phyloP scores from a whole-genome alignment of 768 basidiomycete species.

The Infundibulicybe gibba region DNA sequence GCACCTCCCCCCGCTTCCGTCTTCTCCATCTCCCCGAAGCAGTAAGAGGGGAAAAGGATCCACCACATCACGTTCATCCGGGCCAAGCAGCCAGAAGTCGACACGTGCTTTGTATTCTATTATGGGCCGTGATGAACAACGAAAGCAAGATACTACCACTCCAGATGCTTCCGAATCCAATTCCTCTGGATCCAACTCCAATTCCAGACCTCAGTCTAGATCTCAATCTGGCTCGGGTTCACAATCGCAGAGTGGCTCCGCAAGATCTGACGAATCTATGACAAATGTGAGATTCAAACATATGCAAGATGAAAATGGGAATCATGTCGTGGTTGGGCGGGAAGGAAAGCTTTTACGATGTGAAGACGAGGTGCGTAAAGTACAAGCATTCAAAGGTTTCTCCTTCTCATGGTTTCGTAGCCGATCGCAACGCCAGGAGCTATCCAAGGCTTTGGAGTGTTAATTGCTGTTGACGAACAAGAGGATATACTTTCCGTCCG shows the following conservation, averaged over 20 bases:
- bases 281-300: conserved; percentile 68
- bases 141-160: no score
- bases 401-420: conserved; percentile 23
- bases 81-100: no score
- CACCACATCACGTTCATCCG: conserved; percentile 7
- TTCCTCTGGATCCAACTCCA: no score
- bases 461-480: conserved; percentile 65
- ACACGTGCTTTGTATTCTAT: no score
- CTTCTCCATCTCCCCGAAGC: conserved; percentile 6
- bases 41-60: conserved; percentile 12
- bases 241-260: conserved; percentile 5
- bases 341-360: conserved; percentile 64
- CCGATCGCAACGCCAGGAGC: conserved; percentile 82
- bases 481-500: conserved; percentile 57
- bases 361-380: conserved; percentile 63
- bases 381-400: neutral
- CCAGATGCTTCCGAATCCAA: neutral
- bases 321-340: conserved; percentile 66
- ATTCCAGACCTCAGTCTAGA: neutral
- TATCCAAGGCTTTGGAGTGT: conserved; percentile 80
- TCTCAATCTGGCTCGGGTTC: conserved; percentile 13
- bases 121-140: no score
- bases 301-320: conserved; percentile 56
- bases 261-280: conserved; percentile 23
- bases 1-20: conserved; percentile 32